phyloP scores from a whole-genome alignment of 2,329 filamentous ascomycete species.

The Neopestalotiopsis clavispora region DNA sequence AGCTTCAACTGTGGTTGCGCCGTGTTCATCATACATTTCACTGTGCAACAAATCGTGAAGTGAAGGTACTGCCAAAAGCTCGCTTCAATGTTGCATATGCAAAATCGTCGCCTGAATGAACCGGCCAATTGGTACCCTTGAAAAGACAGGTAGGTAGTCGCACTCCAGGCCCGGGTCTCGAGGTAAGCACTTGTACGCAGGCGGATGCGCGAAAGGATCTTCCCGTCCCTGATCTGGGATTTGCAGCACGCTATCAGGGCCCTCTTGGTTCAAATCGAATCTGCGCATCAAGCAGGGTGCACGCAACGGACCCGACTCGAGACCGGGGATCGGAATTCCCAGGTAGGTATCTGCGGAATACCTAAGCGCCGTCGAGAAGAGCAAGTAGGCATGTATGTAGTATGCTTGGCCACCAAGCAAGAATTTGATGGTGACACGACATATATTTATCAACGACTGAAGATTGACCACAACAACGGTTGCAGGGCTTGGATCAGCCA shows the following conservation, averaged over 20 bases:
- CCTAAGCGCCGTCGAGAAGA: background rate
- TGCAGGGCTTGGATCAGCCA: background rate
- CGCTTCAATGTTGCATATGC: background rate
- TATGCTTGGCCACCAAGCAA: background rate
- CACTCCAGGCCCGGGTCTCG: background rate
- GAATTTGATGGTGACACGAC: background rate
- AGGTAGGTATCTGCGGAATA: background rate
- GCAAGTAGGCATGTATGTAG: no score
- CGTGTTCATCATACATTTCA: background rate
- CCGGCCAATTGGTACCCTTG: background rate
- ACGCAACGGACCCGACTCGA: background rate
- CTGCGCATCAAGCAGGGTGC: background rate
- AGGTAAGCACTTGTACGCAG: slow-evolving; percentile 8
- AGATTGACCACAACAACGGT: background rate
- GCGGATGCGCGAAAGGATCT: slow-evolving; percentile 2
- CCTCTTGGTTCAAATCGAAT: background rate
- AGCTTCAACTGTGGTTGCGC: background rate
- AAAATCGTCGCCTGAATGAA: background rate
- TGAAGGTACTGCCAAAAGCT: background rate
- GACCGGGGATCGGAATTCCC: background rate
- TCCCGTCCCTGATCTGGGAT: slow-evolving; percentile 11
- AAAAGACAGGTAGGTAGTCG: background rate
- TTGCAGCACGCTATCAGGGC: background rate
- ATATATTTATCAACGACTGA: slow-evolving; percentile 1
- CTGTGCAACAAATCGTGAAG: background rate